phyloP scores from a whole-genome alignment of 164 flowering plant species.

The Warburgia ugandensis region DNA sequence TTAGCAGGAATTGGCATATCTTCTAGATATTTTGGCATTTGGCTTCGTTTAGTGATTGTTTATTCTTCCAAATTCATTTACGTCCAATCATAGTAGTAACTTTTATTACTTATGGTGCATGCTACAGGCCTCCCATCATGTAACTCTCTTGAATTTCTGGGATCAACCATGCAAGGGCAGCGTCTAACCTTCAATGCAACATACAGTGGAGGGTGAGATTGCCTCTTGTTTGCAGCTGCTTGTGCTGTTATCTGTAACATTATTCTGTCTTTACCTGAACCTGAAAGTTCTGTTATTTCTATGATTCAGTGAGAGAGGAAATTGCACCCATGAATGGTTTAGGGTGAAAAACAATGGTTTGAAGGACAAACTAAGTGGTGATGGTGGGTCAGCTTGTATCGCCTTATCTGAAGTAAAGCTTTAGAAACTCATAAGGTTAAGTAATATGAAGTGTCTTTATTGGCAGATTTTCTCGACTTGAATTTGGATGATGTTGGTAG shows the following conservation, averaged over 20 bases:
- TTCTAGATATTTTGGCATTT: no score
- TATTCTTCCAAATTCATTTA: not conserved
- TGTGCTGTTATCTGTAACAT: not conserved
- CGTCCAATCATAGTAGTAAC: not conserved
- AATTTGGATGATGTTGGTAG: slow-evolving; percentile 70
- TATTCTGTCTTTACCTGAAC: not conserved
- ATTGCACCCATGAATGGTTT: slow-evolving; percentile 80
- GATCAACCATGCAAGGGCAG: slow-evolving; percentile 74
- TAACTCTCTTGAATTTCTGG: slow-evolving; percentile 59
- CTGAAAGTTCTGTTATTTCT: slow-evolving; percentile 2
- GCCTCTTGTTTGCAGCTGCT: not conserved
- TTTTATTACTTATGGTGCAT: slow-evolving; percentile 2
- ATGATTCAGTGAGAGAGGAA: slow-evolving; percentile 61
- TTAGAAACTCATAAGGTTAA: not conserved
- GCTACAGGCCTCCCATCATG: slow-evolving; percentile 81
- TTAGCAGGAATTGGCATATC: no score
- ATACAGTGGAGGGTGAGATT: slow-evolving; percentile 82
- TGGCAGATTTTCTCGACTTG: slow-evolving; percentile 63
- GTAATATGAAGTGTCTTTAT: slow-evolving; percentile 4
- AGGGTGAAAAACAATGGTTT: slow-evolving; percentile 47
- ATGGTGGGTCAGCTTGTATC: slow-evolving; percentile 40
- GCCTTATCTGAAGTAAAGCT: not conserved
- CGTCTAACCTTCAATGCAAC: slow-evolving; percentile 54
- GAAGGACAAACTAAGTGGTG: slow-evolving; percentile 50
- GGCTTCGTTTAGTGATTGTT: no score